phyloP scores from a whole-genome alignment of 805 yeast genomes.

The Martiniozyma abietophila region DNA sequence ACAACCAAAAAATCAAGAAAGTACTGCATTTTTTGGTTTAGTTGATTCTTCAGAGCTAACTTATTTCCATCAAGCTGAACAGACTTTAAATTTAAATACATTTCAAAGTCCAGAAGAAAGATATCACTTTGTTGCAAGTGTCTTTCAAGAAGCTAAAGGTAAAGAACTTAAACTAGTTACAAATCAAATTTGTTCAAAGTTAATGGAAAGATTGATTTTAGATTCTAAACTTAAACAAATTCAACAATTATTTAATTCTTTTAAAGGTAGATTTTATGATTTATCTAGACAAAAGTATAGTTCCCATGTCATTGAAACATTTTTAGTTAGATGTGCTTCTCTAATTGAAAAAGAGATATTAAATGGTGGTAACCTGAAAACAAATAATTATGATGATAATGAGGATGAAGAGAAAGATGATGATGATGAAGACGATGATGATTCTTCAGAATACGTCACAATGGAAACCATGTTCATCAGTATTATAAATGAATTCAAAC shows the following conservation, averaged over 20 bases:
- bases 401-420: slow-evolving; percentile 27
- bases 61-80: slow-evolving; percentile 88
- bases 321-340: slow-evolving; percentile 66
- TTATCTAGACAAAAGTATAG: slow-evolving; percentile 83
- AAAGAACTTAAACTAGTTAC: slow-evolving; percentile 89
- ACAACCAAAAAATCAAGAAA: slow-evolving; percentile 10
- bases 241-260: slow-evolving; percentile 53
- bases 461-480: slow-evolving; percentile 59
- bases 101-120: slow-evolving; percentile 69
- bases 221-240: slow-evolving; percentile 57
- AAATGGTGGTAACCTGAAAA: slow-evolving; percentile 32
- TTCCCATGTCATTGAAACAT: slow-evolving; percentile 87
- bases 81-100: slow-evolving; percentile 71
- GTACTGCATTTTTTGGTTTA: slow-evolving; percentile 67
- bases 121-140: slow-evolving; percentile 60
- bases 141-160: slow-evolving; percentile 78
- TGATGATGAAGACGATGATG: slow-evolving; percentile 29
- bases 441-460: too few species aligned
- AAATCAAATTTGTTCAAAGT: slow-evolving; percentile 88
- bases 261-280: slow-evolving; percentile 66
- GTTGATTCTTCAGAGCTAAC: slow-evolving; percentile 79
- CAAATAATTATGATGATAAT: slow-evolving; percentile 22
- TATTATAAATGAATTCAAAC: slow-evolving; percentile 59
- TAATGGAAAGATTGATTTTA: slow-evolving; percentile 78
- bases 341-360: slow-evolving; percentile 65